Evolutionary conservation across 495 filamentous ascomycete species (phyloP).

Genomic region (Hypoxylon lenormandii): DNA sequence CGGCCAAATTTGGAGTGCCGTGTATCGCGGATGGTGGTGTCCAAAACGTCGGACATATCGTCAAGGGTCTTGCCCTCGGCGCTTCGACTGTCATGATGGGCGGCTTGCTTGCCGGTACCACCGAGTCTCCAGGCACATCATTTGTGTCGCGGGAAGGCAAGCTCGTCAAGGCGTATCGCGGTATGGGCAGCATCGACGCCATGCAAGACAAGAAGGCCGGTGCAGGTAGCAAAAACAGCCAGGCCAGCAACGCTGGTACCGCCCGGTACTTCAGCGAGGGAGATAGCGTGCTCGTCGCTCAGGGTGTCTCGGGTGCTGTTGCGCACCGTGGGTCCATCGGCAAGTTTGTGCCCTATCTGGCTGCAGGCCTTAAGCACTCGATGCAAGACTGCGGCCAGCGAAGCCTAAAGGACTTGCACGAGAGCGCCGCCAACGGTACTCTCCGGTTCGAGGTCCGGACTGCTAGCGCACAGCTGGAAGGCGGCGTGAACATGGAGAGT

Average conservation of each 20-base stretch:
- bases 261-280: constrained; percentile 99
- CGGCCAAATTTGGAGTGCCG: constrained; percentile 91
- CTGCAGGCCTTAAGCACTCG: constrained; percentile 94
- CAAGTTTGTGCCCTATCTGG: constrained; percentile 95
- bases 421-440: constrained; percentile 77
- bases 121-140: constrained; percentile 96
- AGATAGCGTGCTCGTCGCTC: constrained; percentile 90
- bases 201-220: constrained; percentile 99
- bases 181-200: constrained; percentile 97
- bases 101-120: constrained; percentile 94
- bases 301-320: constrained; percentile 85
- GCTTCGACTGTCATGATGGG: constrained; percentile 99
- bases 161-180: constrained; percentile 98
- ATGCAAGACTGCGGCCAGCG: constrained; percentile 92
- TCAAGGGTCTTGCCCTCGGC: constrained; percentile 94
- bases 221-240: constrained; percentile 71
- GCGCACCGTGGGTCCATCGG: constrained; percentile 77
- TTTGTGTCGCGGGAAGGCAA: constrained; percentile 94
- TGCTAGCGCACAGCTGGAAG: constrained; percentile 93
- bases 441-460: constrained; percentile 94
- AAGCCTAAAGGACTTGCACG: constrained; percentile 79
- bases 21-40: constrained; percentile 98
- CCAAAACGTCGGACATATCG: constrained; percentile 98
- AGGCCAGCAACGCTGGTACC: constrained; percentile 93
- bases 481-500: constrained; percentile 95